Percentiles rank a stretch among this genome's conserved stretches.
These are phyloP conservation scores for Ophiostoma pallidulum DNA, from an alignment of 2,329 filamentous ascomycete species.

Conservation along the genomic window DNA sequence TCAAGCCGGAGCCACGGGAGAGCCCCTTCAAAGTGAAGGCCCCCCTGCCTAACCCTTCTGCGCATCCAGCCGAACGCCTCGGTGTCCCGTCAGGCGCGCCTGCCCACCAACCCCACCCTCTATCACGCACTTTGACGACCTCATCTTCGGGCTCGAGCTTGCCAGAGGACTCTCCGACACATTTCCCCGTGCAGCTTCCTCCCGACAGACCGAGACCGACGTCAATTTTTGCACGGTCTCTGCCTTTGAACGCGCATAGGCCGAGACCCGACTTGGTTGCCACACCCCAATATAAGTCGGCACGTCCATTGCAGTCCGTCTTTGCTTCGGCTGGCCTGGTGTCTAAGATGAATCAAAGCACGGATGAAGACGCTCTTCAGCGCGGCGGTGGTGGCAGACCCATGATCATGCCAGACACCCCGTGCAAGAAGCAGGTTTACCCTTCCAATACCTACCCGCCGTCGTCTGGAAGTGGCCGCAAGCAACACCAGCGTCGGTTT, in stretches of 20 bases:
- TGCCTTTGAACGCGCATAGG: conserved; percentile 54
- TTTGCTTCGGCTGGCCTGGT: conserved; percentile 93
- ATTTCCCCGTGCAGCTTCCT: conserved; percentile 44
- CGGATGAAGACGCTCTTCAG: conserved; percentile 53
- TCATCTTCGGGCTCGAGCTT: conserved; percentile 77
- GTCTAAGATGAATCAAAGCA: conserved; percentile 84
- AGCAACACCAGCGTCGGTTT: conserved; percentile 40
- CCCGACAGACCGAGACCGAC: conserved; percentile 41
- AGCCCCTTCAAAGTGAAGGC: conserved; percentile 51
- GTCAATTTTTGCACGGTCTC: conserved; percentile 61
- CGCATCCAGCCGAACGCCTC: conserved; percentile 37
- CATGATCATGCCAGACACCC: conserved; percentile 79
- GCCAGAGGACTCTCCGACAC: conserved; percentile 60
- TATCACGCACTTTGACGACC: conserved; percentile 78
- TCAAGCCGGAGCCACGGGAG: conserved; percentile 55
- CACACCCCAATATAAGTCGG: conserved; percentile 69
- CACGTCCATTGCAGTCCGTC: conserved; percentile 67
- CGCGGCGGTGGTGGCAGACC: conserved; percentile 42
- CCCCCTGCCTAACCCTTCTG: conserved; percentile 43
- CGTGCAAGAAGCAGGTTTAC: conserved; percentile 77
- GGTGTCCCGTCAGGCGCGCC: not conserved
- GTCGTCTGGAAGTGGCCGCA: conserved; percentile 49
- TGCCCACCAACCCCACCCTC: conserved; percentile 59
- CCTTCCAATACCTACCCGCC: conserved; percentile 59
- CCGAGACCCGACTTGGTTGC: conserved; percentile 44